Evolutionary conservation across 108 stramenopile species (phyloP).

Genomic region (Aurantiochytrium sp.): DNA sequence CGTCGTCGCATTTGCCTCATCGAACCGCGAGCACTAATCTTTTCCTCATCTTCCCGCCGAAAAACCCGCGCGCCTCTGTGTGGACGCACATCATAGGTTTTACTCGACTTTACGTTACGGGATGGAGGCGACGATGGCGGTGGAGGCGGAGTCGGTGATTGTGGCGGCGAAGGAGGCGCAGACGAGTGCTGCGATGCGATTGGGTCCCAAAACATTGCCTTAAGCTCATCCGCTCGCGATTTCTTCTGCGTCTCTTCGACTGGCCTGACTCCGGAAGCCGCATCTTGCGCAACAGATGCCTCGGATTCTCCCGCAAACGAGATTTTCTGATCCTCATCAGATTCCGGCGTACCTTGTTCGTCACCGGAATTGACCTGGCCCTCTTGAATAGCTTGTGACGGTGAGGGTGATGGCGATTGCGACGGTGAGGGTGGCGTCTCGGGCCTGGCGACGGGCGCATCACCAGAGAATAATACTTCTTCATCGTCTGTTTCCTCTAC

Average conservation of each 20-base stretch:
- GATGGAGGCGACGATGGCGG: not conserved
- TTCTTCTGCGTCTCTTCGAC: not conserved
- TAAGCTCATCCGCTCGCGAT: not conserved
- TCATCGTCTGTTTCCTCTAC: not conserved
- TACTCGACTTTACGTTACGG: too few species aligned
- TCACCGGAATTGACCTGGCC: too few species aligned
- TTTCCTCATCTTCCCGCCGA: too few species aligned
- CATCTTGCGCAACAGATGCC: too few species aligned
- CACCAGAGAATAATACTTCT: not conserved
- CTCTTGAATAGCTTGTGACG: too few species aligned
- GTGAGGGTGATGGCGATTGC: not conserved
- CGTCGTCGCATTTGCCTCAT: too few species aligned
- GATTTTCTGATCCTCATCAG: too few species aligned
- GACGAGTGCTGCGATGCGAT: not conserved
- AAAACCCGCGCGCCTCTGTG: too few species aligned
- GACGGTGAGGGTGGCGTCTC: not conserved
- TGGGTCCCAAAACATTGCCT: not conserved
- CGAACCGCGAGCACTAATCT: too few species aligned
- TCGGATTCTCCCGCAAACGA: too few species aligned
- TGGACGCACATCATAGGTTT: too few species aligned
- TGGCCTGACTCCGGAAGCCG: too few species aligned
- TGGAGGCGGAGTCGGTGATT: not conserved
- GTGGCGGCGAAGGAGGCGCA: not conserved
- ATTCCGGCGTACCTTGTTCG: not conserved
- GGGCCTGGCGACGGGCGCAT: not conserved